Evolutionary conservation across 306 rosid genomes (phyloP), one percentile per base, ranked within the genome.

Genomic region (Sesbania bispinosa): DNA sequence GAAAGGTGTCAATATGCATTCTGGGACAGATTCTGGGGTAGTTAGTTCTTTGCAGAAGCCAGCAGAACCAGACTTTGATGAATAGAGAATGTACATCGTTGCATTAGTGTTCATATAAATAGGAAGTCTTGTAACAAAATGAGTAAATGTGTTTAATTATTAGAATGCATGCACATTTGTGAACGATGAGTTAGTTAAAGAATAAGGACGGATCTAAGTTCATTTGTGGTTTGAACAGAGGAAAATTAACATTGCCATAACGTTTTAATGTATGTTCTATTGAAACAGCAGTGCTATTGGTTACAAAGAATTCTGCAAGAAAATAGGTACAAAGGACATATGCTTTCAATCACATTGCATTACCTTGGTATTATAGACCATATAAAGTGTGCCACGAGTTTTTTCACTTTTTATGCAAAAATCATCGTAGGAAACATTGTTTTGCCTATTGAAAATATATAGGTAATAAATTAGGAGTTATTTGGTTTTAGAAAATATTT

Each of bases 21-120:
- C 84, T 27, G 80, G 71, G 41, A 69, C 88, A 8, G 77, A 45
- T 69, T 85, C 92, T 65, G 89, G 81, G 11, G 86, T 64, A 1
- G 88, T 82, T 0, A 84, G 79, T 65, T 81, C 89, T 32, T 79
- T 88, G 83, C 90, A 69, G 72, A 93, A 93, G 77, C 98, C 98
- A 15, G 76, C 80, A 16, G 97, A 93, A 59, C 97, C 97, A 0
- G 90, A 88, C 47, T 93, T 93, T 14, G 86, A 76, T 23, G 87
- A 87, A 60, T 65, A 46, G 48, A 63, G 46, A 59, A 8, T 35
- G 32, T 39, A 38, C 5, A 24, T 61, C 7, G 5, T 14, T 46
- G 35, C 32, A n/a, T n/a, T n/a, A n/a, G n/a, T 50, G 33, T 61
- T 42, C 29, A 36, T 64, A 43, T 32, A 6, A 63, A 63, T 41